Conservation (phyloP, 805 yeast species). For the Cyberlindnera petersonii region DNA sequence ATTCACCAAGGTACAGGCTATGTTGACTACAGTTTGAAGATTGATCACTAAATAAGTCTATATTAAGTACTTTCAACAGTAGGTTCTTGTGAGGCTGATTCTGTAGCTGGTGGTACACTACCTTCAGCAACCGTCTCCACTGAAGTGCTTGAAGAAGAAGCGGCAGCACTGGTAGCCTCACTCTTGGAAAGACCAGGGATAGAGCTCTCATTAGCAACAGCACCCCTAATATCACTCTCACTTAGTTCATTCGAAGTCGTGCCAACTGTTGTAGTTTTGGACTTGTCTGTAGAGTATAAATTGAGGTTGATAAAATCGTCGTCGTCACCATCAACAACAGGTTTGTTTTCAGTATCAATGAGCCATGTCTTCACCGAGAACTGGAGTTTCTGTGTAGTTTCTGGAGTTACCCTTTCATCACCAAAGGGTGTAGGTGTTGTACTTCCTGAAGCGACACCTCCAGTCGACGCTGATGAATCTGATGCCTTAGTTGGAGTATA, state of each 20-base stretch:
- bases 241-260: conserved; percentile 30
- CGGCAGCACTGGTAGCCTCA: no score
- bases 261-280: conserved; percentile 3
- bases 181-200: conserved; percentile 41
- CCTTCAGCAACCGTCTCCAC: no score
- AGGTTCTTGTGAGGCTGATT: no score
- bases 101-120: no score
- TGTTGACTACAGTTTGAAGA: conserved; percentile 81
- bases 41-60: conserved; percentile 42
- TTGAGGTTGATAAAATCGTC: conserved; percentile 44
- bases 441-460: conserved; percentile 10
- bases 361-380: conserved; percentile 35
- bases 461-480: neutral
- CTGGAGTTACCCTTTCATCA: conserved; percentile 20
- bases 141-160: no score
- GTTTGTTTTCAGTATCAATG: conserved; percentile 17
- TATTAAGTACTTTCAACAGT: no score
- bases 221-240: conserved; percentile 50
- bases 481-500: conserved; percentile 19
- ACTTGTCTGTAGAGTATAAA: conserved; percentile 31
- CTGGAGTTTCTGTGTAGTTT: conserved; percentile 14
- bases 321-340: conserved; percentile 34
- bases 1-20: conserved; percentile 89
- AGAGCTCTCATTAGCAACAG: conserved; percentile 44
- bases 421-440: conserved; percentile 27